Evolutionary conservation across 2,329 filamentous ascomycete genomes (phyloP).

Genomic region (Cladophialophora immunda): DNA sequence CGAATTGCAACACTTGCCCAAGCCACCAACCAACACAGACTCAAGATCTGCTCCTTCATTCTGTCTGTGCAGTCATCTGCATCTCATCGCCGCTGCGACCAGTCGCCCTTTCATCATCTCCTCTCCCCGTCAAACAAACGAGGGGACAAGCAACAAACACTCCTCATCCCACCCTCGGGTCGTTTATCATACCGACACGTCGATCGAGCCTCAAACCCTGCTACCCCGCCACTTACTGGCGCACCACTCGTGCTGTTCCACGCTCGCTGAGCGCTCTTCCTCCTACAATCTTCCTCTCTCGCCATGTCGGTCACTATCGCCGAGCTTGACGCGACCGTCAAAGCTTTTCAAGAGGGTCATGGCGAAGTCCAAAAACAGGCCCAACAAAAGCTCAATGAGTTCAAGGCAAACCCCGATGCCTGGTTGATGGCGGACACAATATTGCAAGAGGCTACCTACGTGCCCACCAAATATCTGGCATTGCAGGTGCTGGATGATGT

Average conservation of each 20-base stretch:
- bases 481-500: slow-evolving; percentile 97
- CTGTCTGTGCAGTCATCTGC: background rate
- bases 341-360: slow-evolving; percentile 95
- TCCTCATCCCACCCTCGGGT: slow-evolving; percentile 16
- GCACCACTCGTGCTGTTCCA: slow-evolving; percentile 31
- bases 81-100: background rate
- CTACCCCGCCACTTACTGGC: slow-evolving; percentile 32
- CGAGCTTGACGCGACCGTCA: slow-evolving; percentile 96
- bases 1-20: background rate
- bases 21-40: background rate
- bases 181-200: slow-evolving; percentile 28
- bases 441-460: slow-evolving; percentile 88
- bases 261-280: slow-evolving; percentile 36
- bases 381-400: slow-evolving; percentile 63
- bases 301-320: slow-evolving; percentile 77
- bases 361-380: slow-evolving; percentile 70
- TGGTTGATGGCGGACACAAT: slow-evolving; percentile 99
- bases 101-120: background rate
- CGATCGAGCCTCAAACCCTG: slow-evolving; percentile 26
- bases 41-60: background rate
- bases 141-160: slow-evolving; percentile 10
- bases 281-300: slow-evolving; percentile 9
- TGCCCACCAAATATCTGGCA: slow-evolving; percentile 96
- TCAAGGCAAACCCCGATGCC: slow-evolving; percentile 98
- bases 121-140: background rate